Evolutionary conservation across 768 basidiomycete genomes (phyloP), one percentile per base, ranked within the genome.

Genomic region (Sutorius australiensis): DNA sequence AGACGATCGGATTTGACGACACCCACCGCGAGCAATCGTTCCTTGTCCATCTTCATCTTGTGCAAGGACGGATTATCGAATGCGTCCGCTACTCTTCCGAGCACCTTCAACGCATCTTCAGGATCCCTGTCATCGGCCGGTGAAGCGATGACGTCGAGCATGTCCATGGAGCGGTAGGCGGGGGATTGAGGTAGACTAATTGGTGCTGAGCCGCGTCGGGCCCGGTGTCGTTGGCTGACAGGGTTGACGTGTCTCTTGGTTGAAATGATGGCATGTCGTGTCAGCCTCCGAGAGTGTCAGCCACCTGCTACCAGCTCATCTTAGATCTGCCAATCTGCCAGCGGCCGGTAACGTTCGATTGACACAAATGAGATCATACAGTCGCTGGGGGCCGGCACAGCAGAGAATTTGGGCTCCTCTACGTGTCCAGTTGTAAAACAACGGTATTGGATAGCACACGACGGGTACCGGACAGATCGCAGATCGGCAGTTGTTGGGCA

Each of bases 11-110:
- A 55, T 53, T 56, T 58, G 57, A 65, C 63, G 17, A 61, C 54
- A 38, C 61, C 63, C 46, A 64, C 61, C 39, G 54, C 53, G 7
- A 66, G 54, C 32, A 61, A 40, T 12, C 59, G 40, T 0, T 57
- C 61, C 55, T 57, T 68, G 53, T 63, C 53, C 16, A 24, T 40
- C 46, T 61, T 57, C 16, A 24, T 40, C 46, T 61, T 57, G 50
- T 55, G 51, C 33, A 51, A 31, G 7, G 61, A 42, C 1, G 67
- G 66, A 44, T 61, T 46, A 45, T 68, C 66, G 37, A 69, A 68
- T 30, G 67, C 67, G 19, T 68, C 68, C 17, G 67, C 68, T 1
- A 68, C 57, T 46, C 63, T 57, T 46, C 55, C 66, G 2, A 68
- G 61, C 32, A 68, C 54, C 46, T 56, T 55, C 1, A 69, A 11